Percentiles rank a stretch among this genome's conserved stretches.
Conservation (phyloP, 257 asterid genomes). For the Nicotiana otophora region DNA sequence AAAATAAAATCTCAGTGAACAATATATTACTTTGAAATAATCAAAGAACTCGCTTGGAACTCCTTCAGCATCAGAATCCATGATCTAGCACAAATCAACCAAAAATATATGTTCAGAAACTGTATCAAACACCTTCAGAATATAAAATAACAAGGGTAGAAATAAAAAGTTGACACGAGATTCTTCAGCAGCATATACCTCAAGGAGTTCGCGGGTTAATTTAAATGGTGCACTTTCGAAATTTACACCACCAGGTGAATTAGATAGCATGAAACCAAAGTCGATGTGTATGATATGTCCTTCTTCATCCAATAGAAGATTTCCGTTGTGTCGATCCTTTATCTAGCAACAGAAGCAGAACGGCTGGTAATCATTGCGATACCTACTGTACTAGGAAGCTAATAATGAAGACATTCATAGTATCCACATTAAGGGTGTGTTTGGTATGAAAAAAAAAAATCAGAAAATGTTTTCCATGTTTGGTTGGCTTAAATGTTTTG, state of each 20-base stretch:
- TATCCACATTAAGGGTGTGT: background rate
- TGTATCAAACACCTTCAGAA: conserved; percentile 9
- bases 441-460: no score
- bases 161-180: background rate
- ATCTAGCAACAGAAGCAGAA: conserved; percentile 36
- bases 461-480: no score
- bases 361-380: background rate
- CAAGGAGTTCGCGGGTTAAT: conserved; percentile 96
- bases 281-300: conserved; percentile 99
- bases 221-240: conserved; percentile 99
- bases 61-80: conserved; percentile 99
- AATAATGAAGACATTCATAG: background rate
- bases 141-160: background rate
- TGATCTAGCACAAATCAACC: conserved; percentile 55
- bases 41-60: conserved; percentile 98
- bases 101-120: conserved; percentile 3
- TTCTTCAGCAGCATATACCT: conserved; percentile 40
- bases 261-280: conserved; percentile 99
- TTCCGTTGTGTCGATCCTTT: conserved; percentile 97
- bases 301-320: conserved; percentile 97
- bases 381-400: conserved; percentile 4
- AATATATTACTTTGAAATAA: conserved; percentile 66
- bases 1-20: background rate
- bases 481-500: no score
- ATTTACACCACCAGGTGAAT: conserved; percentile 99